phyloP scores from a whole-genome alignment of 192 early-diverging fungal species.

The Spizellomyces punctatus region DNA sequence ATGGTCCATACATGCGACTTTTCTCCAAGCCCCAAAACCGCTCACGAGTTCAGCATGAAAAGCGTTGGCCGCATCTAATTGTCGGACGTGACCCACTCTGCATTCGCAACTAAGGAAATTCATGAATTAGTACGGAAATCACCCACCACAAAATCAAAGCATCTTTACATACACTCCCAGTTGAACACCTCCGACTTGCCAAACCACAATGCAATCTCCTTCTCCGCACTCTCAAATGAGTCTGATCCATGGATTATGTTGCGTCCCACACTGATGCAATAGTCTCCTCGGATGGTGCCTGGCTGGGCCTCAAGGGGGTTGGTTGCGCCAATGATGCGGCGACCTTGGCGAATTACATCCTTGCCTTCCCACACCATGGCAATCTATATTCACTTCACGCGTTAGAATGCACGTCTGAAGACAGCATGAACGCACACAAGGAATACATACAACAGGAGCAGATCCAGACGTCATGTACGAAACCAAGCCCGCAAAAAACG shows the following conservation, averaged over 20 bases:
- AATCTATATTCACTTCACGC: constrained; percentile 2
- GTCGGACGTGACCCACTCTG: constrained; percentile 68
- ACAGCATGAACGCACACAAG: background rate
- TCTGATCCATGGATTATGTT: constrained; percentile 91
- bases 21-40: too few species aligned
- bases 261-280: constrained; percentile 51
- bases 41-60: too few species aligned
- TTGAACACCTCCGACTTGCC: constrained; percentile 58
- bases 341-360: constrained; percentile 81
- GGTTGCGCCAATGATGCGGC: constrained; percentile 88
- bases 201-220: constrained; percentile 61
- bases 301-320: constrained; percentile 81
- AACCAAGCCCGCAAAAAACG: constrained; percentile 88
- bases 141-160: too few species aligned
- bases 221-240: constrained; percentile 76
- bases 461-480: constrained; percentile 90
- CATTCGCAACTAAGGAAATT: constrained; percentile 47
- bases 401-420: background rate
- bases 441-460: constrained; percentile 66
- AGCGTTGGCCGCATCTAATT: constrained; percentile 51
- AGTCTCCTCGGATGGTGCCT: constrained; percentile 90
- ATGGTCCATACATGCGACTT: too few species aligned
- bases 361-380: constrained; percentile 32
- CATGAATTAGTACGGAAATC: background rate
- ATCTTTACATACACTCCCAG: constrained; percentile 47